Base-by-base conservation (phyloP, 495 filamentous ascomycete genomes). In the Neurospora sublineolata region DNA sequence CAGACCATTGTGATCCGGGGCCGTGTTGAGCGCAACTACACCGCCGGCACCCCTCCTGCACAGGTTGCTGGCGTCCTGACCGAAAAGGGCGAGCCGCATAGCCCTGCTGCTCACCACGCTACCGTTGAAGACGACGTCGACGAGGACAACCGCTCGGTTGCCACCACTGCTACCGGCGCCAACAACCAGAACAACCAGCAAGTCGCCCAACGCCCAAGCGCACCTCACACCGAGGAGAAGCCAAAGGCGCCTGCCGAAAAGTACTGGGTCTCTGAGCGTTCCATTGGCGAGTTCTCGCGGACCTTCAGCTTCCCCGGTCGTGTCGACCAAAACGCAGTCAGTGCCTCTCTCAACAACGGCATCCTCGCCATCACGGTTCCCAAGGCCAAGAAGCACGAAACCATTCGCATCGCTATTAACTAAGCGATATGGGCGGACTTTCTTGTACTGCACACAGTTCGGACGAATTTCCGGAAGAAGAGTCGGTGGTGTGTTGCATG, bases 191-290 rank as follows among this genome's bases (percentile, higher is more conserved):
- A 77, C 30, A 74, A 79, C 41, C 69, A 80, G 74, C 23, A 72
- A 67, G 60, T 44, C 8, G 37, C 69, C 38, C 72, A 70, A n/a
- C 72, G 27, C 40, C 3, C n/a, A 69, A 18, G 64, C 27, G 11
- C 12, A 14, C 14, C 52, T 14, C 40, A 69, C 70, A 38, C 69
- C 8, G 38, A 60, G 72, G 68, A 81, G 69, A 73, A 81, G 75
- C 68, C 77, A 68, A 75, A 82, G 76, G 42, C 68, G 9, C 80
- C 83, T 2, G 70, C 80, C 60, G 81, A 81, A 76, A 89, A 88
- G 79, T 97, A 90, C 84, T 95, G 92, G 93, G 85, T 91, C 58
- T 85, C 86, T 36, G 94, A 98, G 86, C 91, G 94, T 75, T 88
- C 84, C 9, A 82, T 93, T 69, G 94, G 94, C 74, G 85, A 91